Conservation (phyloP, 257 asterid species). For the Solanum habrochaites region DNA sequence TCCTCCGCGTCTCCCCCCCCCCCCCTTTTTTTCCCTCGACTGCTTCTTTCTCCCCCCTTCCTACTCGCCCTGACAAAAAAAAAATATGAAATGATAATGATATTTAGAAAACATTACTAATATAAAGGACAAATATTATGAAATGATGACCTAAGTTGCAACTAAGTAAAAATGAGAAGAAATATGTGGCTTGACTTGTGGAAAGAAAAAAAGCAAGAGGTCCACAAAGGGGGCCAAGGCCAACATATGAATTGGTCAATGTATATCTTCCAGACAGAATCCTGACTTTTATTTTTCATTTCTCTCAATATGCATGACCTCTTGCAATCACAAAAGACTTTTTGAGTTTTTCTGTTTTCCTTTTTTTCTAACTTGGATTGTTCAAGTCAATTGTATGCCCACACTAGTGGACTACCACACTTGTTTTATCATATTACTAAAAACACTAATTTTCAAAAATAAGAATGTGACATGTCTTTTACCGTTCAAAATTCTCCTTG, state of each 20-base stretch:
- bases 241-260: neutral
- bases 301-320: neutral
- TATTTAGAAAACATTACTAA: no score
- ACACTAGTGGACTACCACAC: neutral
- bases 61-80: no score
- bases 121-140: neutral
- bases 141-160: neutral
- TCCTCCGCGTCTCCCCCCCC: no score
- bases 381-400: neutral
- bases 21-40: no score
- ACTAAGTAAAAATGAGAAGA: neutral
- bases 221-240: constrained; percentile 2
- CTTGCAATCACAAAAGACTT: neutral
- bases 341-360: neutral
- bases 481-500: neutral
- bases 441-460: neutral
- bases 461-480: neutral
- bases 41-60: no score
- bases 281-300: neutral
- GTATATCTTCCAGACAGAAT: neutral
- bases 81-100: neutral
- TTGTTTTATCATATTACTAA: neutral
- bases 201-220: neutral
- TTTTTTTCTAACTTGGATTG: neutral
- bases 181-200: neutral